Conservation (phyloP, 2,329 filamentous ascomycete species). For the Nannizziopsis barbatae region DNA sequence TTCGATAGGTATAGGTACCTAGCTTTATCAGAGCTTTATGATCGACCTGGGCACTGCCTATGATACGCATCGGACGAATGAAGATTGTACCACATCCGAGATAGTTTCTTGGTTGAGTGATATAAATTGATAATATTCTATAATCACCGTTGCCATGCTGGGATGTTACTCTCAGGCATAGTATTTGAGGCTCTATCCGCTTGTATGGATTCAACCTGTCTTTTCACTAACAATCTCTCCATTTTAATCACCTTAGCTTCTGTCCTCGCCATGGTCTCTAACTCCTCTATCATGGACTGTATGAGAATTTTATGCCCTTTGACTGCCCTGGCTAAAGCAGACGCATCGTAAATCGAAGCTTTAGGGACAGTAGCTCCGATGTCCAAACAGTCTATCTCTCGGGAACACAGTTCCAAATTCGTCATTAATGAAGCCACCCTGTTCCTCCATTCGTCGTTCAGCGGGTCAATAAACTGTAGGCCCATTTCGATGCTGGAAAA, state of each 20-base stretch:
- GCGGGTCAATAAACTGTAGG: constrained; percentile 27
- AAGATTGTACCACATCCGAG: no score
- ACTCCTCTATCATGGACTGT: constrained; percentile 29
- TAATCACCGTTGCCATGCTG: constrained; percentile 9
- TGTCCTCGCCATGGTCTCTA: constrained; percentile 27
- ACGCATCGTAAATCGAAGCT: constrained; percentile 14
- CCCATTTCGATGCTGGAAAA: constrained; percentile 4
- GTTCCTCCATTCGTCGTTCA: constrained; percentile 27
- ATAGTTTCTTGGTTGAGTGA: no score
- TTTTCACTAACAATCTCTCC: constrained; percentile 27
- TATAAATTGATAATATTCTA: no score
- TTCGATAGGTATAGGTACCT: no score
- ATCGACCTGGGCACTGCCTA: background rate
- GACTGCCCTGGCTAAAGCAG: constrained; percentile 26
- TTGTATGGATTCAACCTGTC: constrained; percentile 18
- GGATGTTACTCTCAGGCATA: constrained; percentile 14
- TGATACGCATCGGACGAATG: background rate
- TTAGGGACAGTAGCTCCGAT: constrained; percentile 19
- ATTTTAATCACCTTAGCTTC: constrained; percentile 26
- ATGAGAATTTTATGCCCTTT: constrained; percentile 24
- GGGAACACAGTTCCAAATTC: constrained; percentile 27
- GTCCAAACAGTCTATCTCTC: constrained; percentile 30
- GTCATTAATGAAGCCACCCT: constrained; percentile 22
- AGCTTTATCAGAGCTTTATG: no score
- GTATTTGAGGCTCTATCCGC: constrained; percentile 6